Base-by-base conservation (phyloP, 2,329 filamentous ascomycete species). In the Fusarium sp. region DNA sequence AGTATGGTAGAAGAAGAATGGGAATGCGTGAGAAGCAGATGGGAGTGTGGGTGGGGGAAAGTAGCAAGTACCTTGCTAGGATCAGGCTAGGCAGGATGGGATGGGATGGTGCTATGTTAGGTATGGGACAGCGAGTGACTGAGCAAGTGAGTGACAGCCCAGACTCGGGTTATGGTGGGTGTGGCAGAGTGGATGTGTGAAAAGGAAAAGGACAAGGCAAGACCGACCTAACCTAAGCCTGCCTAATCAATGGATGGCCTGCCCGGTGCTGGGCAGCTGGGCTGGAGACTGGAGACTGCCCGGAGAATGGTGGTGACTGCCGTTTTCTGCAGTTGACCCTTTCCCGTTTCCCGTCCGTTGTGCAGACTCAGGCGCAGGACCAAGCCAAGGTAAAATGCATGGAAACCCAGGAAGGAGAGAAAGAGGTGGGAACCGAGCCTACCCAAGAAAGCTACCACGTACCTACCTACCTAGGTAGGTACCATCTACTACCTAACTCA, bases 1-100 rank as follows among this genome's bases (percentile, higher is more conserved):
- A 45, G 53, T 70, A 70, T 67, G 67, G 67, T 30, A 67, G 44
- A 67, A 66, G 67, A 67, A 68, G 67, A 70, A 70, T 69, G 67
- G 67, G 67, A 70, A 70, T 70, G 67, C 48, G 57, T 48, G 57
- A 67, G 51, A 70, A 68, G 54, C 48, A 48, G 67, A 70, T 70
- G 60, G 49, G 61, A 62, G 66, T 40, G 67, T 68, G 62, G 52
- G 65, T 61, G 67, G 64, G 67, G 61, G 61, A 45, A 48, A 52
- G 64, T 56, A 52, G 64, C 51, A 53, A 45, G 52, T 63, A 46
- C 27, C 59, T 55, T 46, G 22, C 49, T 24, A 63, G 63, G 46
- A 54, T 30, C 57, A 47, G 42, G 46, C 54, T 30, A 47, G 45
- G 45, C 48, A 42, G 67, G 32, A 49, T 57, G 53, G 53, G 49